Evolutionary conservation across 495 filamentous ascomycete species (phyloP).

Genomic region (Penicillium robsamsonii): DNA sequence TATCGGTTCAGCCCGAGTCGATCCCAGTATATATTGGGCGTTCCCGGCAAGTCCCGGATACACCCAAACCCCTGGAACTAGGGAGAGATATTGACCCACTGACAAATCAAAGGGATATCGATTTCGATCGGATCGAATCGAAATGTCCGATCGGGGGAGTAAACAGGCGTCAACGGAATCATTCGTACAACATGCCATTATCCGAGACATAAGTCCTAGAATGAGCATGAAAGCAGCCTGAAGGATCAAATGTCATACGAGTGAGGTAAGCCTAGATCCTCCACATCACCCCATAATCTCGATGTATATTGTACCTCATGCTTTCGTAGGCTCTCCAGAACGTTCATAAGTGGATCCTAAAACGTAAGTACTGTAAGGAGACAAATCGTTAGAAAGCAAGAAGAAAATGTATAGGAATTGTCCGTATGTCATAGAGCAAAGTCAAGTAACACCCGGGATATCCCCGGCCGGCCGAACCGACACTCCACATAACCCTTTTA

Average conservation of each 20-base stretch:
- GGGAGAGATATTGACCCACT: not conserved
- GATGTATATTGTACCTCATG: not conserved
- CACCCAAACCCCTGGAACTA: not conserved
- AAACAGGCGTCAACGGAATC: too few relatives aligned
- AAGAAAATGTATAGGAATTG: too few relatives aligned
- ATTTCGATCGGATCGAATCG: not conserved
- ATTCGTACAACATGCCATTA: not conserved
- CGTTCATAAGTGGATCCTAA: not conserved
- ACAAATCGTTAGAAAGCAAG: not conserved
- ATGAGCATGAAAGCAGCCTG: not conserved
- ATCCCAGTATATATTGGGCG: not conserved
- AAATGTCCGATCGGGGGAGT: not conserved
- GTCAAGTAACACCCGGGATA: conserved; percentile 9
- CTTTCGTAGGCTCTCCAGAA: not conserved
- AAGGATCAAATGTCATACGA: not conserved
- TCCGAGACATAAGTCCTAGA: not conserved
- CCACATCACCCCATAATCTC: not conserved
- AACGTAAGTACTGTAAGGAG: not conserved
- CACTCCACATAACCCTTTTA: not conserved
- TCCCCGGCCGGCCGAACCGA: conserved; percentile 26
- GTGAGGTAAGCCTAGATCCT: not conserved
- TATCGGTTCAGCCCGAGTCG: not conserved
- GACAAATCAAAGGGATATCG: not conserved
- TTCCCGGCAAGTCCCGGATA: not conserved
- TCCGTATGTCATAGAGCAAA: too few relatives aligned